phyloP scores from a whole-genome alignment of 2,329 filamentous ascomycete genomes.

The Ceratocystis harringtonii region DNA sequence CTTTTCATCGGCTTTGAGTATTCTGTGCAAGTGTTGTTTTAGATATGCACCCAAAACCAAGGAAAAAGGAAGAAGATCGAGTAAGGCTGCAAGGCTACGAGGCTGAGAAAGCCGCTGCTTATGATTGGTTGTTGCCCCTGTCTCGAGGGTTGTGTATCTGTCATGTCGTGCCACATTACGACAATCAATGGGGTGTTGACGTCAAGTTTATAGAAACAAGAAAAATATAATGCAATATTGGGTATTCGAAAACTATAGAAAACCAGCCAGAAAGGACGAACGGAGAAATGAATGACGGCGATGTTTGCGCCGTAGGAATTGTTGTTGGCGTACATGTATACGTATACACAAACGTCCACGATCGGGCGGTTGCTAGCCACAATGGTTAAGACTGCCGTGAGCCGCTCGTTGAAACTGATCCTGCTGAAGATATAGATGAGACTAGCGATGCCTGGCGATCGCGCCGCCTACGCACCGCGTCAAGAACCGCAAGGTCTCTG shows the following conservation, averaged over 20 bases:
- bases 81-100: background rate
- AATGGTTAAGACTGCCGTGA: background rate
- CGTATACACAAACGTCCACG: too few relatives aligned
- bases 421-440: background rate
- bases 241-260: background rate
- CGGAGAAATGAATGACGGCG: too few relatives aligned
- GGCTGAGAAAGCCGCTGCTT: background rate
- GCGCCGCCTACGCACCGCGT: background rate
- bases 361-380: too few relatives aligned
- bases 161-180: background rate
- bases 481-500: background rate
- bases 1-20: background rate
- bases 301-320: too few relatives aligned
- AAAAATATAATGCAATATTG: background rate
- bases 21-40: background rate
- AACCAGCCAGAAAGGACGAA: too few relatives aligned
- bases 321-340: too few relatives aligned
- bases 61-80: background rate
- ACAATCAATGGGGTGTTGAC: background rate
- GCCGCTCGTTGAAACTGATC: background rate
- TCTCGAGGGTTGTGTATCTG: background rate
- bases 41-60: background rate
- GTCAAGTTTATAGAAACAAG: background rate
- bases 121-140: background rate
- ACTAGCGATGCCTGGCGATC: background rate